These are phyloP conservation scores for Exidia glandulosa DNA, from an alignment of 768 basidiomycete species.

Conservation along the genomic window DNA sequence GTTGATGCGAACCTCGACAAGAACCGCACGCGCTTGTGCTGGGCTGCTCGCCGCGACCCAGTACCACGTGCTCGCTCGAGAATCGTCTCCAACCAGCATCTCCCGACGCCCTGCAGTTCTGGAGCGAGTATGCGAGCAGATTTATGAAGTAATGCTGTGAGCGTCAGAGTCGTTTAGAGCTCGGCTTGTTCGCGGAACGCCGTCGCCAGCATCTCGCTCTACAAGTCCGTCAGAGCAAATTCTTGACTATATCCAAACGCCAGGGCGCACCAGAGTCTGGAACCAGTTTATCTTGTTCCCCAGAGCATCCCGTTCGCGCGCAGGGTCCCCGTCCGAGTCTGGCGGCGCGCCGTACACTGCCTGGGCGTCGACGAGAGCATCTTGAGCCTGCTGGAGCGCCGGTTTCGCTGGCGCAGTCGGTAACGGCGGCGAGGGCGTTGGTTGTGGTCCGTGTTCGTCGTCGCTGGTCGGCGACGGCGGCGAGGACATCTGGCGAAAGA, in stretches of 20 bases:
- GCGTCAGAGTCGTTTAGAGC: conserved; percentile 73
- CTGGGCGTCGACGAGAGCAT: not conserved
- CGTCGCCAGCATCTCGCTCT: conserved; percentile 55
- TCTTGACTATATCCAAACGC: not conserved
- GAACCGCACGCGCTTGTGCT: too few relatives aligned
- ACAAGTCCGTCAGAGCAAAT: conserved; percentile 2
- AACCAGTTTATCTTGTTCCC: conserved; percentile 59
- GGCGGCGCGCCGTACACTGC: not conserved
- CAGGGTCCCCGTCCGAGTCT: conserved; percentile 61
- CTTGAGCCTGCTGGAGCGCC: not conserved
- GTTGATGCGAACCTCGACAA: too few relatives aligned
- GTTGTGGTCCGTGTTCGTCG: not conserved
- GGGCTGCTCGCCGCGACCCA: too few relatives aligned
- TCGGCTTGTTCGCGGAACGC: conserved; percentile 66
- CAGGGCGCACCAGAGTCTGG: conserved; percentile 46
- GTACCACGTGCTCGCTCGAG: too few relatives aligned
- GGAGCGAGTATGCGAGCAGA: conserved; percentile 88
- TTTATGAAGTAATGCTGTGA: conserved; percentile 87
- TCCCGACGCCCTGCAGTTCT: conserved; percentile 41
- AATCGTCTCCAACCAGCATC: conserved; percentile 77
- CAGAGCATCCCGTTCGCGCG: conserved; percentile 61
- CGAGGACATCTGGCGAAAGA: too few relatives aligned
- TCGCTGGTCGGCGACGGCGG: not conserved
- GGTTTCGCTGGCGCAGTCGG: not conserved
- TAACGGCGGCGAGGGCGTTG: not conserved